Evolutionary conservation across 1,284 basidiomycete species (phyloP).

Genomic region (Fomitopsis palustris): DNA sequence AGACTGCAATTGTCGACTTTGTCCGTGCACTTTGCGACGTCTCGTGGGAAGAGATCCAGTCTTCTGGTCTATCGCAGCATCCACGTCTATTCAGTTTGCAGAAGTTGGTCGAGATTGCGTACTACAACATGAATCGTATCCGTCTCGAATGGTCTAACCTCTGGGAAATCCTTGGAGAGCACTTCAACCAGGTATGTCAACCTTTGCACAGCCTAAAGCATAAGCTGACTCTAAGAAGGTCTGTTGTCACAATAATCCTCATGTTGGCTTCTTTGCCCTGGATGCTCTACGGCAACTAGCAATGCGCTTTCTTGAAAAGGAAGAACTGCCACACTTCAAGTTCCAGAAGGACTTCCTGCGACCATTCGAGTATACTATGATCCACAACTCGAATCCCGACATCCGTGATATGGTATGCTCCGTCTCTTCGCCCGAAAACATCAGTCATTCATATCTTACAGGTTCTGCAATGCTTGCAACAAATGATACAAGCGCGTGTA

Average conservation of each 20-base stretch:
- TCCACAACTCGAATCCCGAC: conserved; percentile 93
- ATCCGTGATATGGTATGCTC: conserved; percentile 89
- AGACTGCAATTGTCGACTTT: conserved; percentile 98
- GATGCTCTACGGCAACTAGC: conserved; percentile 98
- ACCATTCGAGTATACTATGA: conserved; percentile 98
- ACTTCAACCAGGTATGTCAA: conserved; percentile 90
- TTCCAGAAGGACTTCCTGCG: conserved; percentile 99
- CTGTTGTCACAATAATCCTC: conserved; percentile 96
- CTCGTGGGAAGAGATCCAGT: conserved; percentile 99
- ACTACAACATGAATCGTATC: conserved; percentile 99
- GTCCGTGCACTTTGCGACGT: conserved; percentile 95
- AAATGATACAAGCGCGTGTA: conserved; percentile 96
- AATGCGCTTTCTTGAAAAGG: conserved; percentile 98
- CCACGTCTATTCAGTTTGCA: conserved; percentile 97
- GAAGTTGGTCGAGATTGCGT: conserved; percentile 98
- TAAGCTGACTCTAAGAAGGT: conserved; percentile 50
- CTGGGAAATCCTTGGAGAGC: conserved; percentile 97
- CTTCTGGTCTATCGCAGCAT: conserved; percentile 89
- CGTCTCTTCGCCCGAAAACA: neutral
- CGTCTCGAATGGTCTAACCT: conserved; percentile 98
- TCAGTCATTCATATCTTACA: conserved; percentile 24
- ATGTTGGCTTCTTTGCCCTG: conserved; percentile 95
- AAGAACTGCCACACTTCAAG: conserved; percentile 97
- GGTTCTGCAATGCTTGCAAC: conserved; percentile 96
- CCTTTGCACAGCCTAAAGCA: neutral